Evolutionary conservation across 441 rosid genomes (phyloP), one percentile per base, ranked within the genome.

Genomic region (Capsella rubella): DNA sequence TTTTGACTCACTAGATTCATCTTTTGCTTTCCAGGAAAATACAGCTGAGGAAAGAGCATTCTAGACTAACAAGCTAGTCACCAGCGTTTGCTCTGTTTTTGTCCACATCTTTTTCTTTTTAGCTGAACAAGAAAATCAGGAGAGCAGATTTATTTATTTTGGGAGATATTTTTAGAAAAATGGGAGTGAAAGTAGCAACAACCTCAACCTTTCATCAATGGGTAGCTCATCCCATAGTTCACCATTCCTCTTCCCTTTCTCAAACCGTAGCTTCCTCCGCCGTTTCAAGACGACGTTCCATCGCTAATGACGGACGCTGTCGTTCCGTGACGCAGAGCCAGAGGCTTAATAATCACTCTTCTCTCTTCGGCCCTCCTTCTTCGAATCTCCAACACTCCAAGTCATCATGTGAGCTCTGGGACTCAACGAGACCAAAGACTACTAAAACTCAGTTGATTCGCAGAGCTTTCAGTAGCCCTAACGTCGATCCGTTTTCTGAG

Each of bases 131-230:
- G 14, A 40, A 40, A 39, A 10, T 39, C 13, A 3, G 5, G 45
- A 40, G 42, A 3, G 13, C 42, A 10, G 1, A 37, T 40, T 15
- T 35, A 32, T 6, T 6, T 31, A 31, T 6, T 21, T 21, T 21
- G 25, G 0, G 9, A 46, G 66, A 70, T 35, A 51, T 50, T 58
- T 74, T 53, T 2, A 2, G 25, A 21, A 21, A 86, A 69, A 87
- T 89, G 97, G 93, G 81, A 43, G 81, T 86, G 84, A 87, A 86
- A 82, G 87, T 81, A 52, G 88, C 82, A 8, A 65, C 84, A 46
- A 58, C 83, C 51, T 67, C 84, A 16, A 67, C 87, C 31, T 78
- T 81, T 69, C 83, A 86, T 42, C 97, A 85, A 34, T 87, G 90
- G 77, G 55, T 64, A 81, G 78, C 87, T 47, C 90, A 89, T 69